phyloP scores from a whole-genome alignment of 441 rosid genomes.

The Kokia cookei region DNA sequence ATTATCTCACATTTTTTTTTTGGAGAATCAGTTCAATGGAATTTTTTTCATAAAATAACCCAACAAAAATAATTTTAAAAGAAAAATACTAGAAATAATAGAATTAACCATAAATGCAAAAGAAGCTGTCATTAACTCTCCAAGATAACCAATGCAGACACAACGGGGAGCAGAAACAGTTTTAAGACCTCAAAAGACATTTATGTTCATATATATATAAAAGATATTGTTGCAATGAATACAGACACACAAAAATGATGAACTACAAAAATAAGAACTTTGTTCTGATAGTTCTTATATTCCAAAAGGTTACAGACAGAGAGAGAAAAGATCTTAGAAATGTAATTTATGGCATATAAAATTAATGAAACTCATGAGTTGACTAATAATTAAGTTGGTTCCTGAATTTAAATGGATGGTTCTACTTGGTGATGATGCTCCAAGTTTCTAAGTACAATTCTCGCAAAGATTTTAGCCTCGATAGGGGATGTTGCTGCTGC shows the following conservation, averaged over 20 bases:
- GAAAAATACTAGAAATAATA: not conserved
- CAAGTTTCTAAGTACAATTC: conserved; percentile 80
- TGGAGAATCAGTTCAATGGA: no score
- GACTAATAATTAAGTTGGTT: not conserved
- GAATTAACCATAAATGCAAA: not conserved
- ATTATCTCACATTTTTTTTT: no score
- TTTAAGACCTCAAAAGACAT: not conserved
- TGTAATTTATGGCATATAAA: not conserved
- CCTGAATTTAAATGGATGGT: conserved; percentile 30
- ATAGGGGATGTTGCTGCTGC: conserved; percentile 87
- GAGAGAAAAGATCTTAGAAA: not conserved
- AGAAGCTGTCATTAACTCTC: not conserved
- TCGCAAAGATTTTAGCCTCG: conserved; percentile 84
- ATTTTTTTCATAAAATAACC: no score
- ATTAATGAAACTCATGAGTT: not conserved
- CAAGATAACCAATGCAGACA: not conserved
- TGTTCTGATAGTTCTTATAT: conserved; percentile 7
- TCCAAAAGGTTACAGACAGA: not conserved
- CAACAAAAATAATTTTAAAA: no score
- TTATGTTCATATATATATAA: conserved; percentile 10
- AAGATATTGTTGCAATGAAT: conserved; percentile 19
- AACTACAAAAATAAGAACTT: conserved; percentile 4
- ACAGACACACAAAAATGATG: conserved; percentile 8
- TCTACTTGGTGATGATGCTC: conserved; percentile 80
- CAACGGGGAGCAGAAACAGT: not conserved